These are phyloP conservation scores for Cystoderma amianthinum DNA, from an alignment of 768 basidiomycete genomes.

Conservation along the genomic window DNA sequence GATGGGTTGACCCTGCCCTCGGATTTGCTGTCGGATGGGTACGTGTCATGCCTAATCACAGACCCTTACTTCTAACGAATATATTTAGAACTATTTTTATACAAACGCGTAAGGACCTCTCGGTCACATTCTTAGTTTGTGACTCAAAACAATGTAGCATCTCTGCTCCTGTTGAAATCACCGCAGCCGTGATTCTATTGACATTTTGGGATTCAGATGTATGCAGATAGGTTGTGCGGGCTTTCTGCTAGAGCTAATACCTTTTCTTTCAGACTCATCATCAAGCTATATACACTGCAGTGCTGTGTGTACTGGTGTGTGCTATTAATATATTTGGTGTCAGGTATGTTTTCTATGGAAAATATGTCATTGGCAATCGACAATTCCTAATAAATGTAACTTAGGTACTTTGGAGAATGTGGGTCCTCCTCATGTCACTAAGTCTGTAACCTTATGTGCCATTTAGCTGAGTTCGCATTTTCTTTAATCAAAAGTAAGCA, in stretches of 20 bases:
- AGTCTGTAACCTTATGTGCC: slow-evolving; percentile 4
- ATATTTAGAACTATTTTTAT: slow-evolving; percentile 33
- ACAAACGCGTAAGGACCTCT: slow-evolving; percentile 26
- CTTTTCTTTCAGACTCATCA: slow-evolving; percentile 35
- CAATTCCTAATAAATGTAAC: too few species aligned
- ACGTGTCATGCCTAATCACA: slow-evolving; percentile 8
- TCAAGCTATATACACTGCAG: slow-evolving; percentile 48
- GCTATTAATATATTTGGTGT: slow-evolving; percentile 67
- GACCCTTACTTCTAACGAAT: too few species aligned
- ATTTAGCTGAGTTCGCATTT: slow-evolving; percentile 56
- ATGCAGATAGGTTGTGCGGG: slow-evolving; percentile 9
- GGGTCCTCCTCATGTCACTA: background rate
- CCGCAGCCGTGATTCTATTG: slow-evolving; percentile 63
- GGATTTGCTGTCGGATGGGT: slow-evolving; percentile 56
- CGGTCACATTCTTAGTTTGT: background rate
- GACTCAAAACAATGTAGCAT: slow-evolving; percentile 26
- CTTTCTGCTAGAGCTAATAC: slow-evolving; percentile 1
- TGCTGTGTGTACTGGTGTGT: slow-evolving; percentile 48
- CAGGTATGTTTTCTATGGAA: slow-evolving; percentile 27
- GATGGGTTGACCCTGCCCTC: slow-evolving; percentile 54
- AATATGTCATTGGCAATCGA: too few species aligned
- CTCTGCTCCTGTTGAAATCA: slow-evolving; percentile 67
- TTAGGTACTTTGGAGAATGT: slow-evolving; percentile 62
- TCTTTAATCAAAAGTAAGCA: slow-evolving; percentile 60
- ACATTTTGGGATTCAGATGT: slow-evolving; percentile 68